phyloP scores from a whole-genome alignment of 306 rosid species.

The Leucaena leucocephala region DNA sequence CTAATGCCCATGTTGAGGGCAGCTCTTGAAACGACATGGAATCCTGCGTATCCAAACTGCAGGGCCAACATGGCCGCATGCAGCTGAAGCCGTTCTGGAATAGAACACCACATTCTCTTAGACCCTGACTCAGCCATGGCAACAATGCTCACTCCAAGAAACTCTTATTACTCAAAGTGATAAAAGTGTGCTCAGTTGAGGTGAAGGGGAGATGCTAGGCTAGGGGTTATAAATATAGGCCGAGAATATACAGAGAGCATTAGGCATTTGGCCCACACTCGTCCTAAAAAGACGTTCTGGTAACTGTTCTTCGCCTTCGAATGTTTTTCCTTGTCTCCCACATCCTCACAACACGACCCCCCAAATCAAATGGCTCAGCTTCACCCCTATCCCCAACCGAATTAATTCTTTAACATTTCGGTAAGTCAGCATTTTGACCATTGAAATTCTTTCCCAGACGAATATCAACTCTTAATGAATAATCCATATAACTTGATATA shows the following conservation, averaged over 20 bases:
- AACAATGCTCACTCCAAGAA: background rate
- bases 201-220: conserved; percentile 45
- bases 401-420: background rate
- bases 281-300: conserved; percentile 54
- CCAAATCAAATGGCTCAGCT: background rate
- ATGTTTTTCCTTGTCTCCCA: conserved; percentile 83
- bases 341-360: conserved; percentile 48
- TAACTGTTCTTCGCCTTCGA: conserved; percentile 61
- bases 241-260: no score
- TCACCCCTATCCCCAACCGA: background rate
- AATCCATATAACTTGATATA: no score
- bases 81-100: conserved; percentile 75
- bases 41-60: conserved; percentile 93
- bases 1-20: conserved; percentile 94
- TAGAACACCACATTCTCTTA: conserved; percentile 71
- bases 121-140: conserved; percentile 60
- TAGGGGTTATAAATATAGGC: conserved; percentile 57
- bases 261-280: conserved; percentile 39
- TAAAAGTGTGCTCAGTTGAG: conserved; percentile 7
- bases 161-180: background rate
- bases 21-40: conserved; percentile 83
- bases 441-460: background rate
- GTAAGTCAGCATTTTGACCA: background rate
- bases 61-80: conserved; percentile 87
- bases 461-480: background rate